These are phyloP conservation scores for Jaltomata sinuosa DNA, from an alignment of 257 asterid genomes.

Conservation along the genomic window DNA sequence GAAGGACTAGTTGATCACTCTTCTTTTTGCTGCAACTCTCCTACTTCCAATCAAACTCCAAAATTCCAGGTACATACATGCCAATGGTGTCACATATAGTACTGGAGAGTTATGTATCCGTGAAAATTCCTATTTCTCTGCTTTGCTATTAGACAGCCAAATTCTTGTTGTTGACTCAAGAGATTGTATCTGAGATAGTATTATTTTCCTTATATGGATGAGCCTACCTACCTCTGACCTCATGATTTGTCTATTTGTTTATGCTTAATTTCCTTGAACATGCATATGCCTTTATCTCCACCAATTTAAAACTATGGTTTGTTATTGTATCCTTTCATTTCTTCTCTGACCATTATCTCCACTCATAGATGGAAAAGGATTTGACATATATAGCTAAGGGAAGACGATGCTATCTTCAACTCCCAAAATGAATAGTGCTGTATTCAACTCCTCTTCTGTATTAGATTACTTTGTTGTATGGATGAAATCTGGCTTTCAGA, in stretches of 20 bases:
- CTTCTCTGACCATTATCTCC: background rate
- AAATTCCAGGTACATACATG: conserved; percentile 16
- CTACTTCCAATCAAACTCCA: conserved; percentile 4
- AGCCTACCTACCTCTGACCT: background rate
- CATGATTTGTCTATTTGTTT: background rate
- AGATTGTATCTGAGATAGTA: background rate
- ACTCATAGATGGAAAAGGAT: background rate
- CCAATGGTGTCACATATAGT: background rate
- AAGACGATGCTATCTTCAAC: background rate
- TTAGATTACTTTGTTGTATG: background rate
- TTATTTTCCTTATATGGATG: background rate
- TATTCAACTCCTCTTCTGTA: background rate
- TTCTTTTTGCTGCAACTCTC: conserved; percentile 10
- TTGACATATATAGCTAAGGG: background rate
- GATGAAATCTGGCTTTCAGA: background rate
- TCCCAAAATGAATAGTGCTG: background rate
- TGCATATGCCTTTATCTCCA: too few species aligned
- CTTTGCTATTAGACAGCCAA: background rate
- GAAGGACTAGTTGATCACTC: conserved; percentile 3
- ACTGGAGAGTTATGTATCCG: background rate
- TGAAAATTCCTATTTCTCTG: background rate
- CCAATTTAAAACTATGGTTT: background rate
- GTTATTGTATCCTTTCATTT: background rate
- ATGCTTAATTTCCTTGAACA: too few species aligned
- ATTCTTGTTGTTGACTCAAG: background rate